Base-by-base conservation (phyloP, 2,329 filamentous ascomycete species). In the Ceratocystis albifundus region DNA sequence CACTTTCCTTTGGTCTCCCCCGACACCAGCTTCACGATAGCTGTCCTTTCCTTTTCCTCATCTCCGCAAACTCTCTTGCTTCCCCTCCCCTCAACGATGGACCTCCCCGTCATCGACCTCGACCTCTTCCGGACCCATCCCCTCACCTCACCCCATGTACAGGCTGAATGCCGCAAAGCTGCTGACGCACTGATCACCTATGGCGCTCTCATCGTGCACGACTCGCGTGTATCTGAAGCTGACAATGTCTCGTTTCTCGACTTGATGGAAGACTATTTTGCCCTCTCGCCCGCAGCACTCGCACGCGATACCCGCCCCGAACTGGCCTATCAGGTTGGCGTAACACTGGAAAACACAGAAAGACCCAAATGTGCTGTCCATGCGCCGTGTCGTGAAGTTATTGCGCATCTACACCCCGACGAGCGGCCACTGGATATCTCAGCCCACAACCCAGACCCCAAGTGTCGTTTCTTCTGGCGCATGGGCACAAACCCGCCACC, bases 191-290 rank as follows among this genome's bases (percentile, higher is more conserved):
- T 85, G 66, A 81, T 85, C 72, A 79, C 80, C 17, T 84, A 83
- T 73, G 83, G 83, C 67, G 83, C 83, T 7, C 78, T 85, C 22
- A 76, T 85, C 28, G 77, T 85, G 59, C 83, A 83, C 75, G 83
- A 85, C 75, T 80, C 80, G 64, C 82, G 83, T 69, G 82, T 84
- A 12, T 76, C 80, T 20, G 80, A 82, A 70, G 70, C 74, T 1
- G 80, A 83, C 74, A 85, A 85, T 75, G 75, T 75, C 30, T 74
- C 76, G 65, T 85, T 85, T 70, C 79, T 85, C 66, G 82, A 85
- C 73, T 76, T 85, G 46, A 78, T 85, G n/a, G 83, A 85, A 74
- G 82, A 84, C 75, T 85, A 85, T 76, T 85, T 85, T 71, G 82
- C 81, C 44, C 83, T 85, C 73, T 79, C 82, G 17, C 74, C 75